phyloP scores from a whole-genome alignment of 805 yeast genomes.

The Yamadazyma takamatsuzukensis region DNA sequence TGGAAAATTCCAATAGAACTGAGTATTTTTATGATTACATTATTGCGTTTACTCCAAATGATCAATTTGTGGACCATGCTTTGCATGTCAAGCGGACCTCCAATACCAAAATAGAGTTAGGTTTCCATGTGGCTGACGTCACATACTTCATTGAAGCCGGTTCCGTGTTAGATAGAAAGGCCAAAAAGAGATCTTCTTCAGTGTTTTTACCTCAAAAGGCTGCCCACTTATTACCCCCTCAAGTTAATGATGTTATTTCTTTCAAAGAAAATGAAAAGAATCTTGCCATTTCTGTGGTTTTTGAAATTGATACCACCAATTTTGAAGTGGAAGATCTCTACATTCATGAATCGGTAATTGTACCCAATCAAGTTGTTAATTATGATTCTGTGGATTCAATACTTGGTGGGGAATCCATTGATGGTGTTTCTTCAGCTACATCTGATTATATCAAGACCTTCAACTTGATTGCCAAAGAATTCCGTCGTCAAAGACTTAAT shows the following conservation, averaged over 20 bases:
- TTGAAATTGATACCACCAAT: constrained; percentile 69
- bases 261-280: constrained; percentile 57
- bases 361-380: constrained; percentile 56
- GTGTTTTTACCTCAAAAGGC: constrained; percentile 81
- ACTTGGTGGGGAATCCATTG: constrained; percentile 27
- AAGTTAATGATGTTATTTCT: constrained; percentile 56
- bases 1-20: constrained; percentile 39
- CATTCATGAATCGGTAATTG: constrained; percentile 68
- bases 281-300: constrained; percentile 73
- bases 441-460: constrained; percentile 63
- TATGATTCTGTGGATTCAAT: constrained; percentile 56
- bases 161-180: constrained; percentile 77
- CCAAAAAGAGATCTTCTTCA: constrained; percentile 85
- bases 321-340: constrained; percentile 73
- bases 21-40: constrained; percentile 59
- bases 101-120: constrained; percentile 67
- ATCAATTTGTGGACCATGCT: constrained; percentile 68
- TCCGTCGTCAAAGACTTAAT: constrained; percentile 63
- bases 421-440: constrained; percentile 48
- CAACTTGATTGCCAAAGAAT: constrained; percentile 61
- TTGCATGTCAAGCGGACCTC: constrained; percentile 67
- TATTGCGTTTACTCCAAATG: constrained; percentile 59
- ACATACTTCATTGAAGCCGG: constrained; percentile 70
- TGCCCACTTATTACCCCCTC: constrained; percentile 64
- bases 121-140: constrained; percentile 82